Evolutionary conservation across 805 yeast species (phyloP).

Genomic region (Ogataea salicorniae): DNA sequence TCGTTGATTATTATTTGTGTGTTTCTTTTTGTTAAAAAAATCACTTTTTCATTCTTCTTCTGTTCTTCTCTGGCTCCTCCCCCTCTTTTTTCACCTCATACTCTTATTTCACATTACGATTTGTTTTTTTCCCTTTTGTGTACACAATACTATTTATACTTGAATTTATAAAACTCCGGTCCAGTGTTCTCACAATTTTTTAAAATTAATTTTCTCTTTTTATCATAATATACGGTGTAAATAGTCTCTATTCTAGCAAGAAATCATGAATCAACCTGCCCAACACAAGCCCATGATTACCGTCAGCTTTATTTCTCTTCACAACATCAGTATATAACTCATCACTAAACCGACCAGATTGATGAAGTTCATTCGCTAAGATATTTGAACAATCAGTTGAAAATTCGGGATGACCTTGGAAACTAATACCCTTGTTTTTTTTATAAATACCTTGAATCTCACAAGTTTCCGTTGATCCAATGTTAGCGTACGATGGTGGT

Average conservation of each 20-base stretch:
- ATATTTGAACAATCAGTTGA: constrained; percentile 27
- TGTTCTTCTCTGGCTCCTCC: neutral
- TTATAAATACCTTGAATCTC: constrained; percentile 62
- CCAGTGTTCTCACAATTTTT: too few relatives aligned
- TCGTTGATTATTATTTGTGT: neutral
- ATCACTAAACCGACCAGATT: constrained; percentile 7
- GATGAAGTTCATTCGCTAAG: constrained; percentile 3
- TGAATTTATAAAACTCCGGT: too few relatives aligned
- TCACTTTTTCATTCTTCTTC: neutral
- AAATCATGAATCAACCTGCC: too few relatives aligned
- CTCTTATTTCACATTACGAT: neutral
- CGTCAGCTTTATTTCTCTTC: neutral
- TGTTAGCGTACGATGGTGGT: constrained; percentile 34
- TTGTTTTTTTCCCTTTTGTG: too few relatives aligned
- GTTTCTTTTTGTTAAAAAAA: too few relatives aligned
- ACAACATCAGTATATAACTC: constrained; percentile 3
- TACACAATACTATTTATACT: too few relatives aligned
- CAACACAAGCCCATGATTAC: neutral
- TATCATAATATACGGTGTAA: too few relatives aligned
- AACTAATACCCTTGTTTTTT: constrained; percentile 48
- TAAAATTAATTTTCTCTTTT: too few relatives aligned
- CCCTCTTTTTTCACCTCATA: neutral
- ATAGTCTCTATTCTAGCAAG: too few relatives aligned
- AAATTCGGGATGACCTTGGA: constrained; percentile 93
- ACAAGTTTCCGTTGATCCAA: constrained; percentile 47